Base-by-base conservation (phyloP, 805 yeast species). In the Starmerella potacharoeniae region DNA sequence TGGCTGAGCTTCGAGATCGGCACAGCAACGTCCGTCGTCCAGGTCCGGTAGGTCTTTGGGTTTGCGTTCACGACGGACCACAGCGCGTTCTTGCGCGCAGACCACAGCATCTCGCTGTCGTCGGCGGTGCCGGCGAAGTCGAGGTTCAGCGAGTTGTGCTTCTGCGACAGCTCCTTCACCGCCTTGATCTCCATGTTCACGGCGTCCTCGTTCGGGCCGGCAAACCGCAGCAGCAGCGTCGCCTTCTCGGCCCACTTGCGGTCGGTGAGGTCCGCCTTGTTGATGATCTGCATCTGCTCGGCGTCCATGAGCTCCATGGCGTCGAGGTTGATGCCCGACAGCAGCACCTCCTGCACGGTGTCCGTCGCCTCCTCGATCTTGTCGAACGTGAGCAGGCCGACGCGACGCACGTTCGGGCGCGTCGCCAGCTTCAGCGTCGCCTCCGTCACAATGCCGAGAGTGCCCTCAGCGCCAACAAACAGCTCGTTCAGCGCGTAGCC, bases 391-490 rank as follows among this genome's bases (percentile, higher is more conserved):
- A 84, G 85, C 43, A 86, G 84, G n/a, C 84, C 84, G 17, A 88
- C 89, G 52, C 74, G 69, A 9, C 67, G 69, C 33, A 68, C 57
- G 40, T 62, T 64, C 0, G 81, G 82, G 53, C 65, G 66, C n/a
- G 76, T 75, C 37, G 73, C 68, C 42, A 78, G 64, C 56, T 72
- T 74, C 40, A 77, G 63, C 0, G 78, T 75, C 1, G 78, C 78
- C 59, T 77, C 81, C 5, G 81, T 77, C 6, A 78, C 76, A 1
- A 78, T 62, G 0, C 81, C 81, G 47, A 77, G 66, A 59, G 84
- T 87, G 37, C 96, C 96, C 66, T 87, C 96, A 50, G 83, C 77
- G 0, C 96, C 96, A 60, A 85, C 78, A 65, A 88, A 81, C 55
- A 88, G 69, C 22, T 86, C 82, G 29, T 89, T 87, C 58, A 85